phyloP scores from a whole-genome alignment of 805 yeast genomes.

The Hanseniaspora clermontiae region DNA sequence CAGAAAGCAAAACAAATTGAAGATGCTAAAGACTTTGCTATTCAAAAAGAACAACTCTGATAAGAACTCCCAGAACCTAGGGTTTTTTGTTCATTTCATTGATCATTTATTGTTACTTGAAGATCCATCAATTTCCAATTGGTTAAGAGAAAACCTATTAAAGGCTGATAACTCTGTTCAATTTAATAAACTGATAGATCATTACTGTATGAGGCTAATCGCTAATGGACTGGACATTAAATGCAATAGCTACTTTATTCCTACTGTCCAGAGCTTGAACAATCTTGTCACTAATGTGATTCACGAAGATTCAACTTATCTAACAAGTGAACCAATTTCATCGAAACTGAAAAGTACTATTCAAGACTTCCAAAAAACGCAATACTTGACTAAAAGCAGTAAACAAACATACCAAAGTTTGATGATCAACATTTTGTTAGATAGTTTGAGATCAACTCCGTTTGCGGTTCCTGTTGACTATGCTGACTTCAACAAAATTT shows the following conservation, averaged over 20 bases:
- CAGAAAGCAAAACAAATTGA: neutral
- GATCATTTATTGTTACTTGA: slow-evolving; percentile 4
- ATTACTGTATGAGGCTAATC: slow-evolving; percentile 22
- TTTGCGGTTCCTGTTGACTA: slow-evolving; percentile 13
- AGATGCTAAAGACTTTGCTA: neutral
- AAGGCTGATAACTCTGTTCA: slow-evolving; percentile 18
- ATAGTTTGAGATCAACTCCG: neutral
- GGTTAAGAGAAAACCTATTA: slow-evolving; percentile 9
- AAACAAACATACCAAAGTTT: neutral
- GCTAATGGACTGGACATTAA: slow-evolving; percentile 18
- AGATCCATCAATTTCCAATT: slow-evolving; percentile 3
- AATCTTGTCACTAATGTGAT: neutral
- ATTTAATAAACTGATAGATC: slow-evolving; percentile 25
- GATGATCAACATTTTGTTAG: neutral
- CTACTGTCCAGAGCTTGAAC: neutral
- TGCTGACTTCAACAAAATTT: slow-evolving; percentile 20
- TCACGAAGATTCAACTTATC: neutral
- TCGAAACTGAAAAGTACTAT: neutral
- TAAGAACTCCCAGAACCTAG: neutral
- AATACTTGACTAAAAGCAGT: neutral
- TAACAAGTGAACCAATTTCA: neutral
- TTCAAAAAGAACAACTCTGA: neutral
- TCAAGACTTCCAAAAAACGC: neutral
- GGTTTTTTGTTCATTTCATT: neutral
- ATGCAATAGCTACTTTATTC: neutral